Evolutionary conservation across 1,284 basidiomycete genomes (phyloP).

Genomic region (Volvariella volvacea): DNA sequence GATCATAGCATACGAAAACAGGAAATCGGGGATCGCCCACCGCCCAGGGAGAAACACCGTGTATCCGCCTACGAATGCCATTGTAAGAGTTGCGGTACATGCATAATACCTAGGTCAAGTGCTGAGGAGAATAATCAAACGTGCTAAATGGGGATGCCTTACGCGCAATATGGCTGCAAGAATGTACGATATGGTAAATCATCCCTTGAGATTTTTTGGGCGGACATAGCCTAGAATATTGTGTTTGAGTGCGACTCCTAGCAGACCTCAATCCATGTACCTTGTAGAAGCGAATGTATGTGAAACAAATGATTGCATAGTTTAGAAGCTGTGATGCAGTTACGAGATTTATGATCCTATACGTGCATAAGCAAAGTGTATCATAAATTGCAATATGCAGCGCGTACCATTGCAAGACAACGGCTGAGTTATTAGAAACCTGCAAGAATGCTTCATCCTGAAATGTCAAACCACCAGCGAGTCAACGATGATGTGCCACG

Average conservation of each 20-base stretch:
- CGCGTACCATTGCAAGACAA: constrained; percentile 39
- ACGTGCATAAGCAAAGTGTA: neutral
- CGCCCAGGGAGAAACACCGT: constrained; percentile 48
- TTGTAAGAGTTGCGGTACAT: constrained; percentile 33
- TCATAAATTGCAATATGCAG: neutral
- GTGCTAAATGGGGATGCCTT: constrained; percentile 16
- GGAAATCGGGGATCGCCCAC: constrained; percentile 49
- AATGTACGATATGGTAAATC: constrained; percentile 43
- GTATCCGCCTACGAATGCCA: constrained; percentile 50
- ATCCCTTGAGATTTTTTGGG: constrained; percentile 56
- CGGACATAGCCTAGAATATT: constrained; percentile 41
- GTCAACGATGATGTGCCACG: constrained; percentile 10
- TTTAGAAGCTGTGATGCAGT: constrained; percentile 40
- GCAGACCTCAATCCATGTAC: constrained; percentile 20
- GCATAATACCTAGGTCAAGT: constrained; percentile 40
- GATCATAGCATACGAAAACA: constrained; percentile 51
- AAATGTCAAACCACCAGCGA: neutral
- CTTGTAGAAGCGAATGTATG: constrained; percentile 37
- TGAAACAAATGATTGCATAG: constrained; percentile 39
- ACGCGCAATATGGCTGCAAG: constrained; percentile 49
- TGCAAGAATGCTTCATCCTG: constrained; percentile 33
- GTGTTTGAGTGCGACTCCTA: neutral
- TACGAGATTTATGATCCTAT: constrained; percentile 39
- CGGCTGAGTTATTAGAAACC: constrained; percentile 36
- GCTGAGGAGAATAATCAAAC: neutral